Percentiles rank a stretch among this genome's conserved stretches.
Conservation (phyloP, 1,284 basidiomycete species). For the Baeospora myosura region DNA sequence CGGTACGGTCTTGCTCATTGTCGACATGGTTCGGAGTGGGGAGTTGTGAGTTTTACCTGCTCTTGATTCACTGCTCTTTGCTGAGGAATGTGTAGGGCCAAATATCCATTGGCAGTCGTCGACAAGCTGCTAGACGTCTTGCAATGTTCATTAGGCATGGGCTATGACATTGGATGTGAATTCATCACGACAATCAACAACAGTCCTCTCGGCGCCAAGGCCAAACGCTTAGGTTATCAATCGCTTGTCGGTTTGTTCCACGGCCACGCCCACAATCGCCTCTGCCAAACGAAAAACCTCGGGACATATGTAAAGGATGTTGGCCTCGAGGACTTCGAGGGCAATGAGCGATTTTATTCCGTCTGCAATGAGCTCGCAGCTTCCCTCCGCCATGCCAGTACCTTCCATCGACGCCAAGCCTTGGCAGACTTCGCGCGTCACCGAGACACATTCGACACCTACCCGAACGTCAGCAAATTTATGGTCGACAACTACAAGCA, state of each 20-base stretch:
- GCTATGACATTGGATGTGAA: conserved; percentile 15
- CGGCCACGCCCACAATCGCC: conserved; percentile 18
- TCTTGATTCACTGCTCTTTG: too few relatives aligned
- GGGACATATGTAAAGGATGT: conserved; percentile 13
- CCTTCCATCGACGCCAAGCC: conserved; percentile 17
- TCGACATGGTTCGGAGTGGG: conserved; percentile 23
- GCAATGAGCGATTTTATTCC: conserved; percentile 19
- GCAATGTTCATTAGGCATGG: neutral
- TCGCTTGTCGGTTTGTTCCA: conserved; percentile 13
- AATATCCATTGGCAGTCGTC: conserved; percentile 9
- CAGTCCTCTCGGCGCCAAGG: conserved; percentile 7
- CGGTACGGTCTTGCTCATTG: conserved; percentile 15
- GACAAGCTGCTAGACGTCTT: conserved; percentile 2
- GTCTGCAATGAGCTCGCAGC: conserved; percentile 17
- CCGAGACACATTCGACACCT: conserved; percentile 15
- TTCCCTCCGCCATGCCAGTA: conserved; percentile 13
- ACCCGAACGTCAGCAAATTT: conserved; percentile 16
- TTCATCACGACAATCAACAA: conserved; percentile 7
- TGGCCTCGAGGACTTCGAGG: conserved; percentile 20
- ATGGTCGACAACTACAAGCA: conserved; percentile 13
- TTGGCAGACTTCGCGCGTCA: conserved; percentile 13
- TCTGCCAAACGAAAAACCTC: conserved; percentile 18
- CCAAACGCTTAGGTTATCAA: neutral
- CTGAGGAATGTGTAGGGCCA: neutral
- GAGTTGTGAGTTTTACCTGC: conserved; percentile 18